Evolutionary conservation across 257 asterid genomes (phyloP), one percentile per base, ranked within the genome.

Genomic region (Gardenia jasminoides): DNA sequence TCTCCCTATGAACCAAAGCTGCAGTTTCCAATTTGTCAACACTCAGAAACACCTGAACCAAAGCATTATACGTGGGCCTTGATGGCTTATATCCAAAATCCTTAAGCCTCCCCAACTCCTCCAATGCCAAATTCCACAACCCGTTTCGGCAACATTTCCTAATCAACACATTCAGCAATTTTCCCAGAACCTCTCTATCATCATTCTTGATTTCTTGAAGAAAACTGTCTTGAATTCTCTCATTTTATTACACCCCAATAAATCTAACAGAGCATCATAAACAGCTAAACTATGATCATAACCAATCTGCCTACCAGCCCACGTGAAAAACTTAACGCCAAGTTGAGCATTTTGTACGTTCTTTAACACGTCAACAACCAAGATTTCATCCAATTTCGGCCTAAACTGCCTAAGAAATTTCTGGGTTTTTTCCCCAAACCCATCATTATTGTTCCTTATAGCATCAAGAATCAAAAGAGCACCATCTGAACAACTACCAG

Each of bases 251-350:
- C 90, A 80, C 17, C 85, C 85, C 78, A 91, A 67, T 75, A 92
- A 85, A 78, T 91, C 98, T 22, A 95, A 80, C 81, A 95, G 82
- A 84, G 97, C 90, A 70, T 92, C 85, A 78, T 87, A 93, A 72
- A 88, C 99, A 77, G 82, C 83, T 24, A 77, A 44, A 76, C 82
- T 92, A 82, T 93, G 99, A 87, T 67, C 77, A 84, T 93, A 95
- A 50, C 99, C 98, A 75, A 93, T 92, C 78, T 95, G 99, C 85
- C 90, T 87, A 76, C 99, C 98, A 47, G 97, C 98, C 99, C 99
- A 95, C 89, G 91, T 82, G 82, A 93, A 95, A 86, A 95, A 93
- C 85, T 85, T 91, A 24, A 91, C 90, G 30, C 98, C 99, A 82
- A 93, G 82, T 78, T 89, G 97, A 70, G 83, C 78, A 79, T 77